Percentiles rank a stretch among this genome's conserved stretches.
Evolutionary conservation across 495 filamentous ascomycete genomes (phyloP).

Genomic region (Trypethelium eluteriae): DNA sequence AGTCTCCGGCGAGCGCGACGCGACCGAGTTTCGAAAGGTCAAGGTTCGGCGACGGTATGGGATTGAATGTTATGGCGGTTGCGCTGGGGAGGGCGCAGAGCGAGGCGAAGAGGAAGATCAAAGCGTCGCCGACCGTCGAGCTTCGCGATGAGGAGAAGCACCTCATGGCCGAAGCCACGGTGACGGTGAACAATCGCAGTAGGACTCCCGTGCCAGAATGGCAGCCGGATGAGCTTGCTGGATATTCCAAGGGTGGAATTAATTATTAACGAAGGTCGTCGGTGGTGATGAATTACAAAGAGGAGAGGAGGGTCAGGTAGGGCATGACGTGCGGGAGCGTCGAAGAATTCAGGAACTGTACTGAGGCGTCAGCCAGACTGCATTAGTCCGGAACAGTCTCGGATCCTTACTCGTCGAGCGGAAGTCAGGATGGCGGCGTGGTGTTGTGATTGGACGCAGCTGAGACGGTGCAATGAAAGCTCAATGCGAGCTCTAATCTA

Average conservation of each 20-base stretch:
- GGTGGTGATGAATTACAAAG: not conserved
- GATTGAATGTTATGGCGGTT: constrained; percentile 59
- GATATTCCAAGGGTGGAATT: not conserved
- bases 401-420: not conserved
- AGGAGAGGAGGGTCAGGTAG: not conserved
- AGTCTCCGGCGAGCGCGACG: constrained; percentile 83
- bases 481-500: constrained; percentile 9
- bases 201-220: not conserved
- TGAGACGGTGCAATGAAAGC: not conserved
- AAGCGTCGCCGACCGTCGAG: constrained; percentile 24
- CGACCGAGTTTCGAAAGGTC: constrained; percentile 74
- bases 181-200: not conserved
- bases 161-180: constrained; percentile 28
- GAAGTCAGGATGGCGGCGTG: not conserved
- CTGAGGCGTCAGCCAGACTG: constrained; percentile 10
- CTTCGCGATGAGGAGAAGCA: constrained; percentile 26
- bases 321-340: constrained; percentile 7
- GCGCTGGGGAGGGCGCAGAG: constrained; percentile 35
- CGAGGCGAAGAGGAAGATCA: constrained; percentile 25
- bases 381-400: not conserved
- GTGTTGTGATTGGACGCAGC: constrained; percentile 1
- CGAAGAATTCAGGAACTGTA: constrained; percentile 9
- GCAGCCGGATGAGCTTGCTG: not conserved
- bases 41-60: constrained; percentile 68
- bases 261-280: not conserved